phyloP scores from a whole-genome alignment of 169 alveolate species.

The Theileria annulata region DNA sequence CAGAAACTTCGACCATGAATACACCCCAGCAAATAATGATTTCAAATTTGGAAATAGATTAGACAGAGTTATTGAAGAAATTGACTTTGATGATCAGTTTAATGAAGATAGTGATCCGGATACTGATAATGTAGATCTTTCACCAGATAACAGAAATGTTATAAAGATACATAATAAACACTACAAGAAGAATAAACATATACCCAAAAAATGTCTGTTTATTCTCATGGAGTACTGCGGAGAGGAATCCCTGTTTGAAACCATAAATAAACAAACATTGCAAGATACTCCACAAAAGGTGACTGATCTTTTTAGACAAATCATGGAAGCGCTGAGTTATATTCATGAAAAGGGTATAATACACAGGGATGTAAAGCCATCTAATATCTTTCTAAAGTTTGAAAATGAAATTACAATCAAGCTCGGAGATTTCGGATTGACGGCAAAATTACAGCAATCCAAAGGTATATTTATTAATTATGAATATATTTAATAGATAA shows the following conservation, averaged over 20 bases:
- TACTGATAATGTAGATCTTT: not conserved
- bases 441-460: constrained; percentile 69
- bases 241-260: constrained; percentile 75
- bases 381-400: constrained; percentile 79
- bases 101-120: not conserved
- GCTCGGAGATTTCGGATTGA: constrained; percentile 84
- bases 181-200: constrained; percentile 33
- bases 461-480: constrained; percentile 1
- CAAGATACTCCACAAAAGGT: constrained; percentile 69
- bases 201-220: constrained; percentile 73
- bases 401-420: constrained; percentile 72
- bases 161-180: constrained; percentile 1
- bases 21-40: not conserved
- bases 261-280: constrained; percentile 70
- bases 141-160: constrained; percentile 16
- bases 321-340: constrained; percentile 80
- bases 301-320: constrained; percentile 78
- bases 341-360: constrained; percentile 83
- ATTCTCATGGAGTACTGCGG: constrained; percentile 85
- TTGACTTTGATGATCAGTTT: constrained; percentile 3
- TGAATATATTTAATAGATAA: not conserved
- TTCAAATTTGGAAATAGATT: not conserved
- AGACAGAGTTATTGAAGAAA: not conserved
- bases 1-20: not conserved
- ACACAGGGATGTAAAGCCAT: constrained; percentile 83